Evolutionary conservation across 1,284 basidiomycete species (phyloP).

Genomic region (Boletus calvinii): DNA sequence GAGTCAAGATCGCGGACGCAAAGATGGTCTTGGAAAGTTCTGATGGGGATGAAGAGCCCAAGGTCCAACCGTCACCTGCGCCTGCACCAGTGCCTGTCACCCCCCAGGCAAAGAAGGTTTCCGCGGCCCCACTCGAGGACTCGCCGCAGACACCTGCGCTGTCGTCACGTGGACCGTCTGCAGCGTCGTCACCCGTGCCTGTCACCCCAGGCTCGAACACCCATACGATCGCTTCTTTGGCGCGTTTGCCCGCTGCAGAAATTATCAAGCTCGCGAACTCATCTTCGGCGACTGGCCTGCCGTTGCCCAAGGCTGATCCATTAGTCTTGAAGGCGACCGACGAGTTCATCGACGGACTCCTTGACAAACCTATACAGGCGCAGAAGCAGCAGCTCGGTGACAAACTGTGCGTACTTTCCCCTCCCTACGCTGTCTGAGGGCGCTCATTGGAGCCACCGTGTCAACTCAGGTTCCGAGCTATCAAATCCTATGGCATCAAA

Average conservation of each 20-base stretch:
- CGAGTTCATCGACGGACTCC: slow-evolving; percentile 72
- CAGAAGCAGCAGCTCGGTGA: slow-evolving; percentile 85
- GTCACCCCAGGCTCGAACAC: slow-evolving; percentile 44
- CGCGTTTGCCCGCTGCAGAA: slow-evolving; percentile 66
- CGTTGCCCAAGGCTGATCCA: slow-evolving; percentile 69
- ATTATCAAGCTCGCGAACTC: slow-evolving; percentile 63
- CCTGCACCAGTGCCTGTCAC: slow-evolving; percentile 44
- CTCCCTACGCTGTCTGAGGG: neutral
- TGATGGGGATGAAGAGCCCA: slow-evolving; percentile 52
- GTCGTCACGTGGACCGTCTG: slow-evolving; percentile 69
- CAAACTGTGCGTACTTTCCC: slow-evolving; percentile 55
- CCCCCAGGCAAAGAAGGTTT: slow-evolving; percentile 59
- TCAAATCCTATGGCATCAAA: slow-evolving; percentile 80
- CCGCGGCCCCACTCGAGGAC: slow-evolving; percentile 40
- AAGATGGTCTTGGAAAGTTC: slow-evolving; percentile 75
- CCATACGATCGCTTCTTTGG: slow-evolving; percentile 59
- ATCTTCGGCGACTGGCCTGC: slow-evolving; percentile 56
- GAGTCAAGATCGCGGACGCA: slow-evolving; percentile 78
- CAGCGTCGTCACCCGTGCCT: slow-evolving; percentile 65
- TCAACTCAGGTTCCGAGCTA: slow-evolving; percentile 60
- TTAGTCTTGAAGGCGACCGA: slow-evolving; percentile 69
- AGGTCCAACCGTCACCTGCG: slow-evolving; percentile 19
- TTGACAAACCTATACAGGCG: slow-evolving; percentile 57
- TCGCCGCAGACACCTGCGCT: slow-evolving; percentile 72
- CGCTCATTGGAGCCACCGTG: neutral